Conservation (phyloP, 371 early-diverging fungal genomes). For the Mucor circinelloides region DNA sequence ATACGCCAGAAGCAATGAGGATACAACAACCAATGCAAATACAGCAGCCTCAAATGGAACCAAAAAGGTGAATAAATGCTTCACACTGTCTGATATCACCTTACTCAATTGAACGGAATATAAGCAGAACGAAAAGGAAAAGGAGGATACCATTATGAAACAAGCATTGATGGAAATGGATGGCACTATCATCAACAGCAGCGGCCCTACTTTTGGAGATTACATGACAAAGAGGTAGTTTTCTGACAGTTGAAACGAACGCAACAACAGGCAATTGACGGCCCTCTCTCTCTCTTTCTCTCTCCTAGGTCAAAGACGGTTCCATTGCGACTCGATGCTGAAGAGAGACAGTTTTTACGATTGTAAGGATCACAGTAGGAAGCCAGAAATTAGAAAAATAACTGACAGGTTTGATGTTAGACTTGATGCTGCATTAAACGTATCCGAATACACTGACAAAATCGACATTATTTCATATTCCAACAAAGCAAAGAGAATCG, state of each 20-base stretch:
- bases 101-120: not conserved
- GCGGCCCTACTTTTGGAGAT: constrained; percentile 63
- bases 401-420: constrained; percentile 14
- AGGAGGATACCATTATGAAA: constrained; percentile 19
- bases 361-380: constrained; percentile 45
- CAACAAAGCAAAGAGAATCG: constrained; percentile 87
- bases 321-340: constrained; percentile 84
- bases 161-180: constrained; percentile 41
- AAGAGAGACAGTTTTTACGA: constrained; percentile 88
- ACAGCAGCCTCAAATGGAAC: not conserved
- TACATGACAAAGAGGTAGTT: constrained; percentile 72
- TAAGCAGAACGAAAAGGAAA: not conserved
- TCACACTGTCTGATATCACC: not conserved
- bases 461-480: constrained; percentile 87
- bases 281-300: too few species aligned
- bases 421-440: constrained; percentile 91
- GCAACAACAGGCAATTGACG: not conserved
- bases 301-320: constrained; percentile 74
- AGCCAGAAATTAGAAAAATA: not conserved
- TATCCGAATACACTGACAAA: constrained; percentile 84
- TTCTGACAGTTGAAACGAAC: not conserved
- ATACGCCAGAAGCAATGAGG: not conserved
- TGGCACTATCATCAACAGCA: constrained; percentile 46
- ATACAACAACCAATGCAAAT: not conserved
- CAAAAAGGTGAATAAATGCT: not conserved